A percentile compares a stretch with the other conserved stretches of the same genome.
Evolutionary conservation across 352 stramenopile species (phyloP).

Genomic region (Phytophthora pinifolia): DNA sequence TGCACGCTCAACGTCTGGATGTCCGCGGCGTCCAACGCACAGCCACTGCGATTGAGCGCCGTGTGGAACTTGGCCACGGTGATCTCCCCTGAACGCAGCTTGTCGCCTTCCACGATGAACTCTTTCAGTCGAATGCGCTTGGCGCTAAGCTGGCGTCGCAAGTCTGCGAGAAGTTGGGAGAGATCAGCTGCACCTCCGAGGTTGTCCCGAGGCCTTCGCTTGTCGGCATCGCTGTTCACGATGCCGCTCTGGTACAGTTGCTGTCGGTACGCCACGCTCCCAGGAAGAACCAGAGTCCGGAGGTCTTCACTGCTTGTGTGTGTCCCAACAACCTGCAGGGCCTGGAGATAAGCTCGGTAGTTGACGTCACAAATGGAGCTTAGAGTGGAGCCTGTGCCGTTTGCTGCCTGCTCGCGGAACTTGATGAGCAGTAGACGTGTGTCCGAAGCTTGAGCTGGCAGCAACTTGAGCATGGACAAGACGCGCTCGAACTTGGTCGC

Average conservation of each 20-base stretch:
- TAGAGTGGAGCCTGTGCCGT: conserved; percentile 42
- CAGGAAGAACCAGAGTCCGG: conserved; percentile 33
- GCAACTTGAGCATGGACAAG: conserved; percentile 69
- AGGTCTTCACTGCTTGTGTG: conserved; percentile 25
- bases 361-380: conserved; percentile 83
- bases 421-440: conserved; percentile 68
- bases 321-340: conserved; percentile 49
- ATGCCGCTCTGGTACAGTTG: conserved; percentile 46
- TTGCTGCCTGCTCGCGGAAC: conserved; percentile 64
- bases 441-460: conserved; percentile 49
- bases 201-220: conserved; percentile 36
- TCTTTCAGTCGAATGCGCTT: conserved; percentile 84
- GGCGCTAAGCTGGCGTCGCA: conserved; percentile 58
- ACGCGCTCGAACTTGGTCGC: conserved; percentile 81
- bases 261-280: conserved; percentile 65
- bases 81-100: conserved; percentile 78
- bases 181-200: conserved; percentile 32
- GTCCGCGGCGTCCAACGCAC: conserved; percentile 61
- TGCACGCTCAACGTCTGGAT: conserved; percentile 62
- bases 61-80: conserved; percentile 86
- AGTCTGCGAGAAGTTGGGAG: conserved; percentile 48
- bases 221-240: conserved; percentile 26
- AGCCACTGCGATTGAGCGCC: conserved; percentile 78
- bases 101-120: conserved; percentile 80
- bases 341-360: conserved; percentile 78